Evolutionary conservation across 176 grass and related monocot genomes (phyloP).

Genomic region (Saccharum spontaneum): DNA sequence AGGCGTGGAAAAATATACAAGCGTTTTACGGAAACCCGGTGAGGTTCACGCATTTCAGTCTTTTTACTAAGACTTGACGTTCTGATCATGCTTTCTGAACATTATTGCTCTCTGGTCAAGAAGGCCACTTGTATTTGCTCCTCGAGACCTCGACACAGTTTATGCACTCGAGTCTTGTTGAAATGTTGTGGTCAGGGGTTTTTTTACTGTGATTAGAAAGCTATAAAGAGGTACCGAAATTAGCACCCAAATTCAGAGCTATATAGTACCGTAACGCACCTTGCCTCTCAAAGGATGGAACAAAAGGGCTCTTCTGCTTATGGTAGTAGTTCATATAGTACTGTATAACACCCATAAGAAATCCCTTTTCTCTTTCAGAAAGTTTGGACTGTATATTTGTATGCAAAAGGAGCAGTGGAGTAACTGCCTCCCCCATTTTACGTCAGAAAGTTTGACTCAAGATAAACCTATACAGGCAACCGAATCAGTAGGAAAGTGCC

Average conservation of each 20-base stretch:
- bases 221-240: neutral
- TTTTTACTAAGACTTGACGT: neutral
- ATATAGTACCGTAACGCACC: neutral
- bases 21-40: neutral
- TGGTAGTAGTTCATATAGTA: neutral
- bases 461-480: neutral
- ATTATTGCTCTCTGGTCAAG: neutral
- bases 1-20: neutral
- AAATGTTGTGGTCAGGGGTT: neutral
- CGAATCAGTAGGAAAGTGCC: neutral
- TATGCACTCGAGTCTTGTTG: neutral
- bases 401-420: neutral
- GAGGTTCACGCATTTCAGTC: neutral
- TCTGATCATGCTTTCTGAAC: neutral
- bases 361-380: neutral
- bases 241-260: neutral
- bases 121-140: neutral
- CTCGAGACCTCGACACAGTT: neutral
- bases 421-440: neutral
- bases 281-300: neutral
- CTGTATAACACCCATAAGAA: too few relatives aligned
- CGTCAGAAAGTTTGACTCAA: neutral
- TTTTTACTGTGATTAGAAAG: neutral
- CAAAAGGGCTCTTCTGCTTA: neutral
- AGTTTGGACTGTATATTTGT: too few relatives aligned